Percentiles rank a stretch among this genome's conserved stretches.
Conservation (phyloP, 306 rosid species). For the Corylus avellana region DNA sequence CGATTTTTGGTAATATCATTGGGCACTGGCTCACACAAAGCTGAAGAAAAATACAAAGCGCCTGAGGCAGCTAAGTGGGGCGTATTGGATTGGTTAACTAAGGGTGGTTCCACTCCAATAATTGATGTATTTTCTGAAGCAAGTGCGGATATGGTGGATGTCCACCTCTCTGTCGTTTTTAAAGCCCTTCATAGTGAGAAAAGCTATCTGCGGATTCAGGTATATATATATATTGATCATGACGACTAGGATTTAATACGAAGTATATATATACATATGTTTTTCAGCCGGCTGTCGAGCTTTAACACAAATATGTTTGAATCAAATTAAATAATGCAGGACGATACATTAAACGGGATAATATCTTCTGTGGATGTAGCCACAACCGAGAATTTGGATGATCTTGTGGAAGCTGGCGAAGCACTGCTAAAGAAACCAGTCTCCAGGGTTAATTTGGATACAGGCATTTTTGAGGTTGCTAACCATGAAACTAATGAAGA, state of each 20-base stretch:
- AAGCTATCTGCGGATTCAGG: slow-evolving; percentile 46
- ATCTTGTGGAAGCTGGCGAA: slow-evolving; percentile 51
- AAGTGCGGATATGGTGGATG: slow-evolving; percentile 48
- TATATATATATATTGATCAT: background rate
- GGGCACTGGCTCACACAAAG: slow-evolving; percentile 42
- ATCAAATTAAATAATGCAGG: slow-evolving; percentile 32
- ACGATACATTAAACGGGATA: slow-evolving; percentile 44
- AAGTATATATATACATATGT: too few species aligned
- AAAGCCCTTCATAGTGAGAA: slow-evolving; percentile 34
- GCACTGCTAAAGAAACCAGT: slow-evolving; percentile 49
- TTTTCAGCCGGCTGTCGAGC: too few species aligned
- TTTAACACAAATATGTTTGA: background rate
- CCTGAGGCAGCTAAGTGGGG: slow-evolving; percentile 44
- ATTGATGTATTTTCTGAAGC: slow-evolving; percentile 41
- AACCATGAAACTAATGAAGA: slow-evolving; percentile 42
- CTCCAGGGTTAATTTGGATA: slow-evolving; percentile 52
- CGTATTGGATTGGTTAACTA: slow-evolving; percentile 36
- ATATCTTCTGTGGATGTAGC: slow-evolving; percentile 54
- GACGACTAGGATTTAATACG: background rate
- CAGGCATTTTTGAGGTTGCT: slow-evolving; percentile 32
- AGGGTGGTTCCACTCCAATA: slow-evolving; percentile 36
- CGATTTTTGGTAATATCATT: slow-evolving; percentile 39
- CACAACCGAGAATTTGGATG: slow-evolving; percentile 48
- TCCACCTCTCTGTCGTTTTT: slow-evolving; percentile 39
- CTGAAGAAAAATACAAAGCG: slow-evolving; percentile 29